A percentile compares a stretch with the other conserved stretches of the same genome.
Evolutionary conservation across 2,329 filamentous ascomycete genomes (phyloP).

Genomic region (Pseudogymnoascus sp.): DNA sequence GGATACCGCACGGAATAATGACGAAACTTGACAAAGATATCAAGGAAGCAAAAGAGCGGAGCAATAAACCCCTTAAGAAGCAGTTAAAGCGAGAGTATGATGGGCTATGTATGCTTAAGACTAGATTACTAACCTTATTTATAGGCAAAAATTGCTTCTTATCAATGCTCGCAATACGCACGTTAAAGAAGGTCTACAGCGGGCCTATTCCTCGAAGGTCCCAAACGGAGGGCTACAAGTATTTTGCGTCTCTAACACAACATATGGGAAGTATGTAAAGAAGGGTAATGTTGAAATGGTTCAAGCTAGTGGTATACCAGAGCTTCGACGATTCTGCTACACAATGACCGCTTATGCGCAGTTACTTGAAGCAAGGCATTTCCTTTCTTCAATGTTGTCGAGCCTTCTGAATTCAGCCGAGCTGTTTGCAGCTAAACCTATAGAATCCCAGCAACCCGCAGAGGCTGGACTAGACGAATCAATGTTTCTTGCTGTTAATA

Average conservation of each 20-base stretch:
- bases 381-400: slow-evolving; percentile 24
- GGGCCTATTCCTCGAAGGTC: slow-evolving; percentile 23
- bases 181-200: slow-evolving; percentile 26
- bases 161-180: slow-evolving; percentile 28
- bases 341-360: slow-evolving; percentile 30
- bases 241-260: slow-evolving; percentile 33
- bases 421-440: slow-evolving; percentile 22
- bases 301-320: slow-evolving; percentile 28
- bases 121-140: slow-evolving; percentile 10
- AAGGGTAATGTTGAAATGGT: slow-evolving; percentile 27
- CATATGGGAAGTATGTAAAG: slow-evolving; percentile 29
- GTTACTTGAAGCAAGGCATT: slow-evolving; percentile 27
- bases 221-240: slow-evolving; percentile 25
- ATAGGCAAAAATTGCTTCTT: slow-evolving; percentile 26
- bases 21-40: slow-evolving; percentile 26
- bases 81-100: slow-evolving; percentile 17
- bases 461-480: slow-evolving; percentile 11
- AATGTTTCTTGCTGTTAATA: slow-evolving; percentile 14
- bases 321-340: slow-evolving; percentile 30
- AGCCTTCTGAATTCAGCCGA: slow-evolving; percentile 28
- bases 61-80: slow-evolving; percentile 22
- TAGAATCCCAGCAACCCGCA: background rate
- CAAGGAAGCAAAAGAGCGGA: slow-evolving; percentile 21
- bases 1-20: slow-evolving; percentile 19
- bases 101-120: background rate